Percentiles rank a stretch among this genome's conserved stretches.
These are phyloP conservation scores for Lactarius pseudohatsudake DNA, from an alignment of 768 basidiomycete species.

Conservation along the genomic window DNA sequence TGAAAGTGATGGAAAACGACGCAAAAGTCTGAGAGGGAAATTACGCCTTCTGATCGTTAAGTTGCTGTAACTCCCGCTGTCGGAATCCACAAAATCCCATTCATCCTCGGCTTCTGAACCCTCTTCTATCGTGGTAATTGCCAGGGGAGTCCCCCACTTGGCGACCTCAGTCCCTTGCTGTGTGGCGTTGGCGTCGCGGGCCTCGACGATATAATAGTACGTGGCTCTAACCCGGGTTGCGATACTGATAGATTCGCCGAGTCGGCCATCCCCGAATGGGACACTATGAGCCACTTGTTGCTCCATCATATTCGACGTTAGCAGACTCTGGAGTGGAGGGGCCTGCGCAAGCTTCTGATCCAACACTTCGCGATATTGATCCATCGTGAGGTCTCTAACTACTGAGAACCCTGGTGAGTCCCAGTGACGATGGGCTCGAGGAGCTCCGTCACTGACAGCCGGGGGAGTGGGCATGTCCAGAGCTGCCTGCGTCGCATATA, in stretches of 20 bases:
- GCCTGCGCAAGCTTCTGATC: neutral
- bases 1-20: neutral
- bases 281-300: too few relatives aligned
- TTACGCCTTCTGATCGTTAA: neutral
- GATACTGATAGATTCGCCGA: too few relatives aligned
- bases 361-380: neutral
- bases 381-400: neutral
- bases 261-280: too few relatives aligned
- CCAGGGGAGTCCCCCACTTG: too few relatives aligned
- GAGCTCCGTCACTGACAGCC: neutral
- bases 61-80: neutral
- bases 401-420: neutral
- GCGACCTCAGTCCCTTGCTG: too few relatives aligned
- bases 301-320: too few relatives aligned
- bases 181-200: too few relatives aligned
- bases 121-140: neutral
- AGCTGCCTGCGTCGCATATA: neutral
- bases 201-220: too few relatives aligned
- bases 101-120: neutral
- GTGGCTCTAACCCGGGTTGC: too few relatives aligned
- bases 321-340: neutral
- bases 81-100: neutral
- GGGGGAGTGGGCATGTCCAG: neutral
- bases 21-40: neutral
- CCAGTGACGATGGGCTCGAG: neutral